Evolutionary conservation across 805 yeast genomes (phyloP), one percentile per base, ranked within the genome.

Genomic region (Zygosaccharomyces siamensis): DNA sequence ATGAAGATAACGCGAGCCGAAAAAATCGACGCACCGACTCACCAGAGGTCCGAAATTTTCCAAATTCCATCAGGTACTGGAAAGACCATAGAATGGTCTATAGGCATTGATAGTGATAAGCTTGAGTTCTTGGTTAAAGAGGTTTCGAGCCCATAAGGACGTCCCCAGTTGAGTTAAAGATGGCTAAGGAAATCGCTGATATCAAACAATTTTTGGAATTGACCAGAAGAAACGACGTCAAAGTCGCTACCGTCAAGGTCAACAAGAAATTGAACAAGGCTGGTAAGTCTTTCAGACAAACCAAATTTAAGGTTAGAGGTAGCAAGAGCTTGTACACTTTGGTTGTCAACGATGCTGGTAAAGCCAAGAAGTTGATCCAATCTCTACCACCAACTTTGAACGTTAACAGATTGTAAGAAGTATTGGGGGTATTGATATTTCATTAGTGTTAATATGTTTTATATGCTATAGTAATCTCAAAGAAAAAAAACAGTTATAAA

Each of bases 291-390:
- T 79, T 80, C 83, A 85, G 86, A 78, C 93, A 86, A 78, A 89
- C 97, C 80, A 93, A 93, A 79, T 93, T 93, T 90, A 93, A 93
- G 87, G 88, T 93, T 71, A 89, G 98, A 83, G 97, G 97, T 75
- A 70, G 96, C 60, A 89, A 80, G 75, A 75, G 86, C 81, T 83
- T 89, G 72, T 93, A 93, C 87, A 93, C 99, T 66, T 81, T 92
- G 76, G 86, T 86, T 65, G 92, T 93, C 70, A 82, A 86, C 79
- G 98, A 93, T 75, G 86, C 89, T 70, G 85, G 88, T 75, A 90
- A 89, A 83, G 98, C 98, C 69, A 83, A 87, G 85, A 93, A 93
- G 82, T 83, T 93, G 78, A 84, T 87, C 72, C 97, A 90, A 81
- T 86, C 98, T 70, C 81, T 93, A 70, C 97, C 98, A 75, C 96